These are phyloP conservation scores for Pythium phragmiticola DNA, from an alignment of 352 stramenopile genomes.

Conservation along the genomic window DNA sequence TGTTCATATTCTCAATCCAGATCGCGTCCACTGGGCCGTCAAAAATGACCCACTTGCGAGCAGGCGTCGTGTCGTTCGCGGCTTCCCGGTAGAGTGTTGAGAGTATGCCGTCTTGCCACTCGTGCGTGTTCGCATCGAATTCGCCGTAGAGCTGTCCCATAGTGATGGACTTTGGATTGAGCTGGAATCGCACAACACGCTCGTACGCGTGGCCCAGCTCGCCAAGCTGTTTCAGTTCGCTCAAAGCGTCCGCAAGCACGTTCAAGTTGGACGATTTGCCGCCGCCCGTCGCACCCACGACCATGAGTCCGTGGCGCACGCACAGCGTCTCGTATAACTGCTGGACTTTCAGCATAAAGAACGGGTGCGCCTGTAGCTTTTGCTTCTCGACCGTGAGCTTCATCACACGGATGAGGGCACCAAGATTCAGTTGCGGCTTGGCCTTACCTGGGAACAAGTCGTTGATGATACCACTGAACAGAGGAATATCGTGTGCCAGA, in stretches of 20 bases:
- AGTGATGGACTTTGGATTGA: slow-evolving; percentile 96
- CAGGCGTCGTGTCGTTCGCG: slow-evolving; percentile 82
- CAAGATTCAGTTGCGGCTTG: slow-evolving; percentile 85
- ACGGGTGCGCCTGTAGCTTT: slow-evolving; percentile 86
- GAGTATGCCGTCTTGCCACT: slow-evolving; percentile 95
- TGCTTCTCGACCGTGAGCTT: slow-evolving; percentile 80
- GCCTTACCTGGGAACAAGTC: slow-evolving; percentile 94
- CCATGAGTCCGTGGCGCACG: slow-evolving; percentile 95
- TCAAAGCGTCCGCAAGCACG: slow-evolving; percentile 89
- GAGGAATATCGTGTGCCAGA: slow-evolving; percentile 91
- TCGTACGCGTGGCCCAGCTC: slow-evolving; percentile 88
- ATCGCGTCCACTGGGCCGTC: slow-evolving; percentile 94
- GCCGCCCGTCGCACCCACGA: slow-evolving; percentile 90
- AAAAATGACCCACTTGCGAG: slow-evolving; percentile 95
- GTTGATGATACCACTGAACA: slow-evolving; percentile 95
- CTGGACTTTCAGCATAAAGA: slow-evolving; percentile 94
- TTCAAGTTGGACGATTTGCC: slow-evolving; percentile 91
- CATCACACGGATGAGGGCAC: slow-evolving; percentile 87
- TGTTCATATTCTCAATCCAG: slow-evolving; percentile 98
- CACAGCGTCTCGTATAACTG: slow-evolving; percentile 95
- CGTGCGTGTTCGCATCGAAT: slow-evolving; percentile 94
- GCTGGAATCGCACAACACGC: slow-evolving; percentile 85
- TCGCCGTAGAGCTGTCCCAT: slow-evolving; percentile 95
- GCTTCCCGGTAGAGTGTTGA: slow-evolving; percentile 92
- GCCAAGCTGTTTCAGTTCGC: slow-evolving; percentile 76